A percentile compares a stretch with the other conserved stretches of the same genome.
Conservation (phyloP, 2,329 filamentous ascomycete genomes). For the Ambrosiella xylebori region DNA sequence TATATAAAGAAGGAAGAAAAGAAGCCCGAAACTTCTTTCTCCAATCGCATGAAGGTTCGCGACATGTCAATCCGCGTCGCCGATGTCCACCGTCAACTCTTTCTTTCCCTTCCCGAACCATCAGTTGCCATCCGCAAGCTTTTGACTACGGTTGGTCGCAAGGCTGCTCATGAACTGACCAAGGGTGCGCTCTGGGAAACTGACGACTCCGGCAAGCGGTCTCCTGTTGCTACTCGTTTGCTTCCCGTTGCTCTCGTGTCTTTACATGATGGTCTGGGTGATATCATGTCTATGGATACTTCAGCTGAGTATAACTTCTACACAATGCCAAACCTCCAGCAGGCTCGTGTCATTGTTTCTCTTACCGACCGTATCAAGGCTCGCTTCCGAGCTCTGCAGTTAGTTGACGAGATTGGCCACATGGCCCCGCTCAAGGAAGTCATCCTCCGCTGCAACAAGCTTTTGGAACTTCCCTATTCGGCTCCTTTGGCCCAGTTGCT, state of each 20-base stretch:
- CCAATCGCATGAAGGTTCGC: constrained; percentile 27
- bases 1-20: constrained; percentile 1
- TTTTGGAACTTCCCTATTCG: constrained; percentile 57
- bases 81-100: constrained; percentile 38
- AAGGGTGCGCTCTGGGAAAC: constrained; percentile 15
- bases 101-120: constrained; percentile 26
- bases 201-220: constrained; percentile 21
- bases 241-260: constrained; percentile 50
- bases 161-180: constrained; percentile 18
- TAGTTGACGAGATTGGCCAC: constrained; percentile 46
- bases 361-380: constrained; percentile 51
- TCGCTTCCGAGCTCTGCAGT: constrained; percentile 56
- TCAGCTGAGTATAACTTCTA: constrained; percentile 69
- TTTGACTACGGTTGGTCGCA: constrained; percentile 27
- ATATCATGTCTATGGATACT: constrained; percentile 21
- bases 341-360: constrained; percentile 55
- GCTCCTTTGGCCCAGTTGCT: constrained; percentile 79
- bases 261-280: constrained; percentile 41
- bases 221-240: constrained; percentile 26
- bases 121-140: constrained; percentile 27
- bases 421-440: constrained; percentile 70
- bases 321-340: constrained; percentile 56
- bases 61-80: constrained; percentile 44
- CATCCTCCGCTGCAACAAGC: constrained; percentile 52
- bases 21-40: constrained; percentile 13